Percentiles rank a stretch among this genome's conserved stretches.
phyloP scores from a whole-genome alignment of 257 asterid genomes.

The Phtheirospermum japonicum region DNA sequence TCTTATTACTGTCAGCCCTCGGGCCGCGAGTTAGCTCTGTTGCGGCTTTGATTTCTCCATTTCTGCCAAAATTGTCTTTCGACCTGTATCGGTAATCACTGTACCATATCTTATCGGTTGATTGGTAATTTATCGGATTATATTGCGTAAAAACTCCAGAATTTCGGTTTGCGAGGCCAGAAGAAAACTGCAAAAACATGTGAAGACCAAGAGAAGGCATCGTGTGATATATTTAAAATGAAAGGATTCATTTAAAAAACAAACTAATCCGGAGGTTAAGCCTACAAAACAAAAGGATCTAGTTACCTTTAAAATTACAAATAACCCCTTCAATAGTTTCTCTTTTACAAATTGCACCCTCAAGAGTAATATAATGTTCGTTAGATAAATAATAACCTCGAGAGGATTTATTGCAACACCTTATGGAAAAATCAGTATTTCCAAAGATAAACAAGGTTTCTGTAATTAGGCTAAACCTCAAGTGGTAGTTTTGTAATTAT shows the following conservation, averaged over 20 bases:
- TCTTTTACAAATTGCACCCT: neutral
- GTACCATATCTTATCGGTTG: conserved; percentile 47
- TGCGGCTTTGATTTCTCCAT: conserved; percentile 39
- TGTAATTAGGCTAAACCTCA: neutral
- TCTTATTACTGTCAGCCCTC: conserved; percentile 43
- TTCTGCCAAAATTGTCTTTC: conserved; percentile 37
- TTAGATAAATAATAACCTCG: neutral
- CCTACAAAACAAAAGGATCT: neutral
- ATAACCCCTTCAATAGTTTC: neutral
- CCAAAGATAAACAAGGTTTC: neutral
- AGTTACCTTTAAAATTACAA: neutral
- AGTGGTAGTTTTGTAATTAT: neutral
- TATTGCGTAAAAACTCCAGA: conserved; percentile 41
- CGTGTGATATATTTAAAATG: too few relatives aligned
- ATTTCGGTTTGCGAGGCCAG: conserved; percentile 38
- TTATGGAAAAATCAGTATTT: neutral
- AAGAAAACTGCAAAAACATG: conserved; percentile 46
- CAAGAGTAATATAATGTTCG: neutral
- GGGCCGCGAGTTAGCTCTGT: conserved; percentile 84
- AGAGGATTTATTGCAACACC: neutral
- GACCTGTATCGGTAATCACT: conserved; percentile 40
- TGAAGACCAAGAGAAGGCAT: neutral
- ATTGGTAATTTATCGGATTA: conserved; percentile 40
- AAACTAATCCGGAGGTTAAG: neutral
- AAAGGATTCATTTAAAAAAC: too few relatives aligned